phyloP scores from a whole-genome alignment of 768 basidiomycete species.

The Serendipita indica region DNA sequence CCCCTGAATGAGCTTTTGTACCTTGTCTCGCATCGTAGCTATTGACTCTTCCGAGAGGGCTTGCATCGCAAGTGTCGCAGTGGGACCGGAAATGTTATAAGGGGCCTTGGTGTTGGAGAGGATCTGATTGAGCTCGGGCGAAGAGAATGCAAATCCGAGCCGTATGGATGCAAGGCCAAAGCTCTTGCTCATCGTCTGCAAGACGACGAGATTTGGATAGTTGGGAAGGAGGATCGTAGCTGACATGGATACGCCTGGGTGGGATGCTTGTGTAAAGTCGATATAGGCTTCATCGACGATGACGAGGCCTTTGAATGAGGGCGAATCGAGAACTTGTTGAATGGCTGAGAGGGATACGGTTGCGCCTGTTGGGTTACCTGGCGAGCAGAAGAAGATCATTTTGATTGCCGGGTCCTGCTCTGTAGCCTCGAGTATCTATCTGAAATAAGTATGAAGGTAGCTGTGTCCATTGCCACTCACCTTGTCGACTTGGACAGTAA shows the following conservation, averaged over 20 bases:
- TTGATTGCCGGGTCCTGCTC: slow-evolving; percentile 66
- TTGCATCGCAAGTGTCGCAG: slow-evolving; percentile 63
- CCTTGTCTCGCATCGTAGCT: slow-evolving; percentile 46
- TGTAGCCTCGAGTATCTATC: slow-evolving; percentile 55
- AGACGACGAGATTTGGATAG: slow-evolving; percentile 82
- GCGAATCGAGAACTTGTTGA: slow-evolving; percentile 55
- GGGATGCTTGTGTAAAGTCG: slow-evolving; percentile 48
- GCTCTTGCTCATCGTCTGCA: slow-evolving; percentile 92
- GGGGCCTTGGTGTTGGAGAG: slow-evolving; percentile 94
- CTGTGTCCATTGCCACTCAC: slow-evolving; percentile 30
- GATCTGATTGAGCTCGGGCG: slow-evolving; percentile 79
- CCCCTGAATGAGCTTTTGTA: slow-evolving; percentile 34
- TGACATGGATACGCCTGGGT: slow-evolving; percentile 32
- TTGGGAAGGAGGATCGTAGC: slow-evolving; percentile 59
- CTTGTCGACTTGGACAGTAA: slow-evolving; percentile 59
- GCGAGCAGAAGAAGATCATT: slow-evolving; percentile 87
- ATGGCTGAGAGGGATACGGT: slow-evolving; percentile 59
- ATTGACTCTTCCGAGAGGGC: slow-evolving; percentile 61
- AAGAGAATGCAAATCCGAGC: slow-evolving; percentile 87
- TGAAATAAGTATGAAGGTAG: background rate
- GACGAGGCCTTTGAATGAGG: slow-evolving; percentile 77
- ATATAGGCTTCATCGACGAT: slow-evolving; percentile 96
- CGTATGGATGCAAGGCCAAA: slow-evolving; percentile 93
- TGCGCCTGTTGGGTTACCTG: slow-evolving; percentile 93
- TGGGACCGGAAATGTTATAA: slow-evolving; percentile 88